Evolutionary conservation across 2,329 filamentous ascomycete species (phyloP).

Genomic region (Phialemoniopsis sp.): DNA sequence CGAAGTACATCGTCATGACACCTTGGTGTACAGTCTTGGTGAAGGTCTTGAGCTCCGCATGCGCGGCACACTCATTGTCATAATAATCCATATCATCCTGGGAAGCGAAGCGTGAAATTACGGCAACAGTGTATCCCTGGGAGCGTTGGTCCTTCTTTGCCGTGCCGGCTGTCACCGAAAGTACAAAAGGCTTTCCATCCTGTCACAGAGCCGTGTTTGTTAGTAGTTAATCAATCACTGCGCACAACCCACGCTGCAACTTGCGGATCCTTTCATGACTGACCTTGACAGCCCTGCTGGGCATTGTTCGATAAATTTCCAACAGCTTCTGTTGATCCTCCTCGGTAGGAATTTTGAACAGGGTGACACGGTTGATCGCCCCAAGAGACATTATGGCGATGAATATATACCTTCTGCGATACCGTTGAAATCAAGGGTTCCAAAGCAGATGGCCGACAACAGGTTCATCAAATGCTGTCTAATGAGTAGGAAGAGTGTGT

Average conservation of each 20-base stretch:
- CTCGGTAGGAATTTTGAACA: constrained; percentile 29
- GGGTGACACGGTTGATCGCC: constrained; percentile 24
- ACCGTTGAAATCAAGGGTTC: too few relatives aligned
- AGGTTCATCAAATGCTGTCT: too few relatives aligned
- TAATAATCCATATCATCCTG: constrained; percentile 59
- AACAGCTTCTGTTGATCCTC: constrained; percentile 24
- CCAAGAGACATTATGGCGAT: too few relatives aligned
- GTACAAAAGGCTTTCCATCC: constrained; percentile 60
- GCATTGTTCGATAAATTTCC: constrained; percentile 24
- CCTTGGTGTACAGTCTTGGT: constrained; percentile 24
- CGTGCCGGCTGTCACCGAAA: constrained; percentile 40
- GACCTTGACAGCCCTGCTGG: constrained; percentile 24
- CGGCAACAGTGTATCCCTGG: constrained; percentile 55
- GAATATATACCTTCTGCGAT: too few relatives aligned
- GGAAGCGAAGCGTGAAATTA: constrained; percentile 51
- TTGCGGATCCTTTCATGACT: background rate
- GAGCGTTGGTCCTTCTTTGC: constrained; percentile 48
- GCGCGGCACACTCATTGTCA: constrained; percentile 38
- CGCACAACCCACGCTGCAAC: too few relatives aligned
- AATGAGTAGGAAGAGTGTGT: too few relatives aligned
- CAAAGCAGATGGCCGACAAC: too few relatives aligned
- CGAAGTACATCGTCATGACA: constrained; percentile 50
- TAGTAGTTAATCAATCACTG: background rate
- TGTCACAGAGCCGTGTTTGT: constrained; percentile 23
- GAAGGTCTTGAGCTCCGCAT: constrained; percentile 22